Percentiles rank a stretch among this genome's conserved stretches.
Conservation (phyloP, 192 early-diverging fungal species). For the Umbelopsis isabellina region DNA sequence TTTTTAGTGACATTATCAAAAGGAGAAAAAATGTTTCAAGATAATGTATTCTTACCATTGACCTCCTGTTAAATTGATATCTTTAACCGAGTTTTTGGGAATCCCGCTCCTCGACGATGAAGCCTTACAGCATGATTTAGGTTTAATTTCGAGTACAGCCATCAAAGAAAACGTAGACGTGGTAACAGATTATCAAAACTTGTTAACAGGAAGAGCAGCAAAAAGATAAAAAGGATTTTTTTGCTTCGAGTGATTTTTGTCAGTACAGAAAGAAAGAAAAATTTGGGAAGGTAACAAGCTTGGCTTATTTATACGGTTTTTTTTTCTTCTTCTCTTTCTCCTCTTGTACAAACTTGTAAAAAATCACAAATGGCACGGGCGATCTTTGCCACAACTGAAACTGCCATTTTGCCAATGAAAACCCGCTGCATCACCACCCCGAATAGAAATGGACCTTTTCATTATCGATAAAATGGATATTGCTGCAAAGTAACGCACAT, state of each 20-base stretch:
- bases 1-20: neutral
- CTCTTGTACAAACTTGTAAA: neutral
- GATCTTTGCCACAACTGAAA: slow-evolving; percentile 20
- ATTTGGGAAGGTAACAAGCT: neutral
- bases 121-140: slow-evolving; percentile 5
- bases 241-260: neutral
- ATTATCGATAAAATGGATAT: neutral
- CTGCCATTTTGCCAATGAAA: neutral
- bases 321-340: neutral
- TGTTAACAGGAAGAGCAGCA: neutral
- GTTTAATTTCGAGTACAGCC: neutral
- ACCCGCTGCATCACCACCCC: slow-evolving; percentile 5
- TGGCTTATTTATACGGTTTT: slow-evolving; percentile 13
- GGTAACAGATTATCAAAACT: neutral
- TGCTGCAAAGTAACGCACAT: neutral
- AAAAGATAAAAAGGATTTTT: neutral
- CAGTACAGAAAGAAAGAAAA: neutral
- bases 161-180: neutral
- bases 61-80: slow-evolving; percentile 5
- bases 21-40: neutral
- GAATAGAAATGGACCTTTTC: neutral
- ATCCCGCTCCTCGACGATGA: neutral
- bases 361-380: neutral
- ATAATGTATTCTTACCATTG: slow-evolving; percentile 4
- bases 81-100: slow-evolving; percentile 6